These are phyloP conservation scores for Sarocladium kiliense DNA, from an alignment of 2,329 filamentous ascomycete genomes.

Conservation along the genomic window DNA sequence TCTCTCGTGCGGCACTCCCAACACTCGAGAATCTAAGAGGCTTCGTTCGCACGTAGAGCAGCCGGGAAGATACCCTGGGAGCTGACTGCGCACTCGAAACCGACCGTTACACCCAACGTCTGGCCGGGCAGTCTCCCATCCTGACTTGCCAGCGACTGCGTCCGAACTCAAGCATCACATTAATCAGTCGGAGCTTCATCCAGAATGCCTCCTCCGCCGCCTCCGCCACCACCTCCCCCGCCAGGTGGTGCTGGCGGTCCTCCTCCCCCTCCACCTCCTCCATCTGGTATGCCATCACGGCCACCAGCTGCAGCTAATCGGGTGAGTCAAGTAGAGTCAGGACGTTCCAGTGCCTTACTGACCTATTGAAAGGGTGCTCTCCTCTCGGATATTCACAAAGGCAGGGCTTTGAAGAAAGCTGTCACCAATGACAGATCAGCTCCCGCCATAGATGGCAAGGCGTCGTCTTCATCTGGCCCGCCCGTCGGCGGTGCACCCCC, in stretches of 20 bases:
- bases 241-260: conserved; percentile 58
- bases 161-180: not conserved
- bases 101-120: not conserved
- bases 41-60: too few relatives aligned
- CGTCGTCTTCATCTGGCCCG: conserved; percentile 40
- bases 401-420: conserved; percentile 72
- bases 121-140: not conserved
- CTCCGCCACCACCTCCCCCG: conserved; percentile 67
- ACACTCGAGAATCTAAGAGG: too few relatives aligned
- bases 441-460: conserved; percentile 49
- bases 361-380: conserved; percentile 64
- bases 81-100: not conserved
- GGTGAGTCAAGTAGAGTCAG: conserved; percentile 45
- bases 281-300: conserved; percentile 50
- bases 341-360: conserved; percentile 8
- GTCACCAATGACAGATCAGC: conserved; percentile 91
- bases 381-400: conserved; percentile 82
- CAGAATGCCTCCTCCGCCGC: conserved; percentile 52
- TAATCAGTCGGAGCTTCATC: not conserved
- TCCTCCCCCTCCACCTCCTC: conserved; percentile 58
- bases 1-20: not conserved
- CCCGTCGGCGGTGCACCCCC: conserved; percentile 74
- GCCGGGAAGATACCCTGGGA: too few relatives aligned
- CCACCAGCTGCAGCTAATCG: conserved; percentile 54
- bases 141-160: not conserved